These are phyloP conservation scores for Boletus semigastroideus DNA, from an alignment of 1,284 basidiomycete genomes.

Conservation along the genomic window DNA sequence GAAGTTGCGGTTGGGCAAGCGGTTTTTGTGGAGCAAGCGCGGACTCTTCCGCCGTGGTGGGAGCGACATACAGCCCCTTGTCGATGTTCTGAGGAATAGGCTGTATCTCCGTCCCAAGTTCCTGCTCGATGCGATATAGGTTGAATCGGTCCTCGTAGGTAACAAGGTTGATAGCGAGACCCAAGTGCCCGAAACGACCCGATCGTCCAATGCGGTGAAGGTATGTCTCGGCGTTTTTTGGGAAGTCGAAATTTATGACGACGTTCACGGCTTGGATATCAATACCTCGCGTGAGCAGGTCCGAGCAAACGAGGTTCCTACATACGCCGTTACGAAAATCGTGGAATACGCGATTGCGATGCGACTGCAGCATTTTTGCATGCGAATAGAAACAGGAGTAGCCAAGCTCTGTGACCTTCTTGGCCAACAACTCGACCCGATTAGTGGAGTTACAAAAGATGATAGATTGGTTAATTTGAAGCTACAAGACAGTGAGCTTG, in stretches of 20 bases:
- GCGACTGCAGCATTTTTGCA: conserved; percentile 98
- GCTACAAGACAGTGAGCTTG: conserved; percentile 45
- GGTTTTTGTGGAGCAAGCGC: conserved; percentile 40
- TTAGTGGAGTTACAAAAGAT: conserved; percentile 99
- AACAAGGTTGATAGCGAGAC: conserved; percentile 94
- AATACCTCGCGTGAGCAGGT: conserved; percentile 97
- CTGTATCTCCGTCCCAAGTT: conserved; percentile 97
- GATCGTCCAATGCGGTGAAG: conserved; percentile 97
- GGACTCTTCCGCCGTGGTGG: conserved; percentile 52
- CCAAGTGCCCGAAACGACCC: conserved; percentile 95
- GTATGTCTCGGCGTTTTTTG: conserved; percentile 98
- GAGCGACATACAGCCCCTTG: conserved; percentile 90
- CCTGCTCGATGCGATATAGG: conserved; percentile 96
- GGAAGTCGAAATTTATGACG: conserved; percentile 99
- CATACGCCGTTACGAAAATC: conserved; percentile 99
- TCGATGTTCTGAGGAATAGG: conserved; percentile 93
- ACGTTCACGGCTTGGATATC: conserved; percentile 99
- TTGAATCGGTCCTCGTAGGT: conserved; percentile 98
- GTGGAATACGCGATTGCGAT: conserved; percentile 99
- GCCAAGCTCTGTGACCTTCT: conserved; percentile 98
- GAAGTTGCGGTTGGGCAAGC: conserved; percentile 25
- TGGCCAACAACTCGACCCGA: conserved; percentile 97
- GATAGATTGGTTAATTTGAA: conserved; percentile 99
- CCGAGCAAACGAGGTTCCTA: conserved; percentile 95
- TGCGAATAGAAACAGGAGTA: conserved; percentile 99